Conservation (phyloP, 2,329 filamentous ascomycete species). For the Dactylellina haptotyla region DNA sequence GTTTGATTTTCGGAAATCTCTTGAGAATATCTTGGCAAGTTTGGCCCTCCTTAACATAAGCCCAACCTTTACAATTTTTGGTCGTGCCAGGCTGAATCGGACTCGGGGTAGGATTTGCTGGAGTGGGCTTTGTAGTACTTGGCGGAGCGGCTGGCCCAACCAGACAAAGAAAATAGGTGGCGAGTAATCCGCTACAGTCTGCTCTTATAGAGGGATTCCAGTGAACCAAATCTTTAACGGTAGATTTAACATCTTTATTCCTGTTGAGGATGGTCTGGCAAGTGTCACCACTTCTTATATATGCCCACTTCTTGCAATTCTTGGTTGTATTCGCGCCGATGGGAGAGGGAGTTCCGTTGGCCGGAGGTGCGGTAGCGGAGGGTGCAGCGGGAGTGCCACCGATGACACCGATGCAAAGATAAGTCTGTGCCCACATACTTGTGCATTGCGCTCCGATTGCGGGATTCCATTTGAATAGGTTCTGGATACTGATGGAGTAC, state of each 20-base stretch:
- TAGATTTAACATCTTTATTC: constrained; percentile 11
- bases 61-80: constrained; percentile 29
- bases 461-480: constrained; percentile 31
- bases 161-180: constrained; percentile 9
- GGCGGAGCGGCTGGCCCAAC: not conserved
- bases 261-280: constrained; percentile 4
- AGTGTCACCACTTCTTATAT: constrained; percentile 11
- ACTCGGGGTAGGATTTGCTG: constrained; percentile 13
- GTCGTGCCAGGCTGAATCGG: constrained; percentile 20
- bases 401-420: constrained; percentile 20
- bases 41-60: constrained; percentile 10
- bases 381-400: not conserved
- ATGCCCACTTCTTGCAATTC: constrained; percentile 19
- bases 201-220: constrained; percentile 24
- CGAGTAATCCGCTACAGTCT: constrained; percentile 25
- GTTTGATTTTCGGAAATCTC: not conserved
- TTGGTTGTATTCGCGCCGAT: constrained; percentile 25
- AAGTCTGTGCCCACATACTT: constrained; percentile 13
- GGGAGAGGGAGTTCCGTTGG: constrained; percentile 19
- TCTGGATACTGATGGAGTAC: not conserved
- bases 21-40: constrained; percentile 23
- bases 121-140: not conserved
- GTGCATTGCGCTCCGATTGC: constrained; percentile 16
- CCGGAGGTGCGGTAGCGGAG: not conserved
- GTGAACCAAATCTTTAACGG: not conserved